phyloP scores from a whole-genome alignment of 768 basidiomycete genomes.

The Leccinum uliginosum region DNA sequence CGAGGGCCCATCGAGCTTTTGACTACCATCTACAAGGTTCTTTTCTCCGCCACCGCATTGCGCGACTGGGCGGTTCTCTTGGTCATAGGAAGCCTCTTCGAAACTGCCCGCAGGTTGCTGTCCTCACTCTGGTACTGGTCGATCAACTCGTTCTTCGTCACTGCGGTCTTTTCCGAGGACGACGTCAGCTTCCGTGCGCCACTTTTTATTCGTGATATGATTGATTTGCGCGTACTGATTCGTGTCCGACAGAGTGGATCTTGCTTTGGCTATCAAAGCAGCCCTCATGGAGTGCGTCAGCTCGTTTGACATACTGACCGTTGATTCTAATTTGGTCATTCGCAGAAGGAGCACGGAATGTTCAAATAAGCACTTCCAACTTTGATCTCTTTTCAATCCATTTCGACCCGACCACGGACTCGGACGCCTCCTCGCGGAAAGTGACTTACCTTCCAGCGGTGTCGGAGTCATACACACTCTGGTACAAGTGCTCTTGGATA shows the following conservation, averaged over 20 bases:
- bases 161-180: constrained; percentile 54
- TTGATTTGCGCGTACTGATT: neutral
- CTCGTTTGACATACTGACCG: neutral
- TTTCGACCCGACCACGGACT: constrained; percentile 20
- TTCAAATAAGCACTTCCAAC: constrained; percentile 45
- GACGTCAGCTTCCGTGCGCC: constrained; percentile 54
- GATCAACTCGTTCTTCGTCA: constrained; percentile 55
- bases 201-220: neutral
- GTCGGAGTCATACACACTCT: constrained; percentile 33
- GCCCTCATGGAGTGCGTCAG: constrained; percentile 50
- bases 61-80: constrained; percentile 64
- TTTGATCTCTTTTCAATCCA: constrained; percentile 30
- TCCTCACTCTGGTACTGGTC: constrained; percentile 40
- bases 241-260: constrained; percentile 52
- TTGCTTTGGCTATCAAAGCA: constrained; percentile 65
- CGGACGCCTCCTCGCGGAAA: constrained; percentile 22
- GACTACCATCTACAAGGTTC: constrained; percentile 36
- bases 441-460: constrained; percentile 32
- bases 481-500: constrained; percentile 33
- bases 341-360: constrained; percentile 40
- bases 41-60: constrained; percentile 52
- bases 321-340: neutral
- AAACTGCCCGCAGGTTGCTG: constrained; percentile 48
- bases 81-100: constrained; percentile 57
- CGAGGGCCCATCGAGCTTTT: constrained; percentile 24